Evolutionary conservation across 2,329 filamentous ascomycete species (phyloP).

Genomic region (Didymella exigua): DNA sequence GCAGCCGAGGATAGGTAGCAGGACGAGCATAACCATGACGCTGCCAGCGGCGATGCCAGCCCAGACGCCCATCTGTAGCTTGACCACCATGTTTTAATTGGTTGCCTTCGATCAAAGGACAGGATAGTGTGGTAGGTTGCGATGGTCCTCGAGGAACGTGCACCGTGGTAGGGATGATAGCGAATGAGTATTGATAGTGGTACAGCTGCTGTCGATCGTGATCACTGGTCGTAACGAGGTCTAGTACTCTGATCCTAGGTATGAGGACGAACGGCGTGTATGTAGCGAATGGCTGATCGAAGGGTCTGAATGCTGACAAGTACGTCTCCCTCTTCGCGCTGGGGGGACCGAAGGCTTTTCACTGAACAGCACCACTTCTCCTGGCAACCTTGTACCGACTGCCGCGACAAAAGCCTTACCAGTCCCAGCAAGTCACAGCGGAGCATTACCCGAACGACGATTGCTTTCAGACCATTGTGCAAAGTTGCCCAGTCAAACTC

Average conservation of each 20-base stretch:
- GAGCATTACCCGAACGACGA: not conserved
- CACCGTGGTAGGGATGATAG: not conserved
- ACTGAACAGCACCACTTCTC: conserved; percentile 5
- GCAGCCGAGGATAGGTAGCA: conserved; percentile 12
- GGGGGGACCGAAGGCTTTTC: conserved; percentile 7
- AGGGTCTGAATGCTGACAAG: not conserved
- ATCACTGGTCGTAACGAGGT: not conserved
- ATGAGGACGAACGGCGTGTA: not conserved
- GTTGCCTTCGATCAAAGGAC: not conserved
- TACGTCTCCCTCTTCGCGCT: not conserved
- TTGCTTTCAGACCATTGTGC: conserved; percentile 1
- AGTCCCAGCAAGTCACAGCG: conserved; percentile 5
- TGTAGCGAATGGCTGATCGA: not conserved
- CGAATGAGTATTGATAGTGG: not conserved
- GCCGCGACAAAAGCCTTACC: not conserved
- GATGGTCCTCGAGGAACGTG: not conserved
- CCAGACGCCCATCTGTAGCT: conserved; percentile 11
- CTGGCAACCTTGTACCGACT: conserved; percentile 1
- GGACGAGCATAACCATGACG: conserved; percentile 10
- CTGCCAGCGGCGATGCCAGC: conserved; percentile 14
- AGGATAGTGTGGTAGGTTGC: not conserved
- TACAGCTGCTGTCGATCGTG: not conserved
- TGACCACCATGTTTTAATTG: not conserved
- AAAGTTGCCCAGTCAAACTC: conserved; percentile 5
- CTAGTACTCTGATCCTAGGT: not conserved